Evolutionary conservation across 495 filamentous ascomycete species (phyloP).

Genomic region (Daldinia loculata): DNA sequence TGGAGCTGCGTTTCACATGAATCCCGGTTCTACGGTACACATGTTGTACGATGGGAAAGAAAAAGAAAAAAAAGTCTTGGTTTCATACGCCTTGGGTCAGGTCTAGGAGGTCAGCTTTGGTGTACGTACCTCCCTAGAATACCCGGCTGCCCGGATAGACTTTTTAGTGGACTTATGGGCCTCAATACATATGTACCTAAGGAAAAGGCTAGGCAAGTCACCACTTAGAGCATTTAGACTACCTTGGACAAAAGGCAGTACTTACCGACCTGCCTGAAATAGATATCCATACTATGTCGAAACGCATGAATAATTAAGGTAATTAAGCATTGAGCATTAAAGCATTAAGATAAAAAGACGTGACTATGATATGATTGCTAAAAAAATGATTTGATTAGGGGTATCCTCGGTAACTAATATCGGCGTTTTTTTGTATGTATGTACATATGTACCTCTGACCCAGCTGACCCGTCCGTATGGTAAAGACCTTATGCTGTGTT

Average conservation of each 20-base stretch:
- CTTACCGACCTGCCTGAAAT: not conserved
- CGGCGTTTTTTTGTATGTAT: not conserved
- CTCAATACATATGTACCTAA: not conserved
- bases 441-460: not conserved
- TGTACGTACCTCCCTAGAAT: constrained; percentile 1
- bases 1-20: constrained; percentile 4
- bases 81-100: not conserved
- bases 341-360: not conserved
- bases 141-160: constrained; percentile 2
- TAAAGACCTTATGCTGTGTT: constrained; percentile 32
- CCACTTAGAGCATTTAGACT: not conserved
- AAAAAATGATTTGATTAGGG: constrained; percentile 12
- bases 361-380: not conserved
- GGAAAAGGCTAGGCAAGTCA: constrained; percentile 1
- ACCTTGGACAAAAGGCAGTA: not conserved
- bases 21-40: constrained; percentile 9
- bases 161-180: not conserved
- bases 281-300: not conserved
- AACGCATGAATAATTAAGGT: not conserved
- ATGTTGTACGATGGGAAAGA: constrained; percentile 2
- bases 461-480: constrained; percentile 18
- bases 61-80: not conserved
- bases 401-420: constrained; percentile 16
- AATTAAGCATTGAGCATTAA: not conserved
- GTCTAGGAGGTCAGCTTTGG: not conserved